Base-by-base conservation (phyloP, 352 stramenopile species). In the Pythium pyrilobum region DNA sequence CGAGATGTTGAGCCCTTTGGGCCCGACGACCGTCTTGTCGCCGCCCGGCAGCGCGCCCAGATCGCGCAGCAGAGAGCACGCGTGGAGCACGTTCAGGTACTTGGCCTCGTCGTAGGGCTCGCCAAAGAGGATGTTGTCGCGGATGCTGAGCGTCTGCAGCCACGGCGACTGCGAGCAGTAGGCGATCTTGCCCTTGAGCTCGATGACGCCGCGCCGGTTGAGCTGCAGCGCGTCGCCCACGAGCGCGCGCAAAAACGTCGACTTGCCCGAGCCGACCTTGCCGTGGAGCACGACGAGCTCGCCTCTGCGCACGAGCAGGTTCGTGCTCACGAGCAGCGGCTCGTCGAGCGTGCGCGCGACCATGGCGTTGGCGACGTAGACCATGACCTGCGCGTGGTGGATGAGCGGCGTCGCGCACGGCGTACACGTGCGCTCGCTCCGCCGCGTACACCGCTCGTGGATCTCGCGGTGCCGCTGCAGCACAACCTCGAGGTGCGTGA, bases 61-160 rank as follows among this genome's bases (percentile, higher is more conserved):
- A 62, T 98, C 92, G 36, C 82, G 74, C 2, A 73, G 47, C 21
- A 97, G 61, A n/a, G 75, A 74, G 62, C 87, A 97, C 10, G 69
- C 69, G 42, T 69, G 33, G 4, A 92, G 44, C 18, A 79, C 72
- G 16, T 57, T 61, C 24, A 63, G 13, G 52, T 82, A 82, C 42
- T 59, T 64, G 2, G 51, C 52, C 44, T 59, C 55, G 41, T 75
- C 48, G 18, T 60, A 80, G 6, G 54, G 58, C 45, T 71, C 52
- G 27, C 85, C 84, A 65, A 97, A 97, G 20, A 97, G 63, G 56
- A 98, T 91, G 65, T 98, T 98, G 23, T 95, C 80, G 13, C 71
- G 66, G 2, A 98, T 56, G 10, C 82, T 93, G 24, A 77, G 84
- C 66, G 97, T 98, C 52, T 96, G 74, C 32, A 98, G 96, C 65